Evolutionary conservation across 176 grass and related monocot species (phyloP).

Genomic region (Pontederia crassipes): DNA sequence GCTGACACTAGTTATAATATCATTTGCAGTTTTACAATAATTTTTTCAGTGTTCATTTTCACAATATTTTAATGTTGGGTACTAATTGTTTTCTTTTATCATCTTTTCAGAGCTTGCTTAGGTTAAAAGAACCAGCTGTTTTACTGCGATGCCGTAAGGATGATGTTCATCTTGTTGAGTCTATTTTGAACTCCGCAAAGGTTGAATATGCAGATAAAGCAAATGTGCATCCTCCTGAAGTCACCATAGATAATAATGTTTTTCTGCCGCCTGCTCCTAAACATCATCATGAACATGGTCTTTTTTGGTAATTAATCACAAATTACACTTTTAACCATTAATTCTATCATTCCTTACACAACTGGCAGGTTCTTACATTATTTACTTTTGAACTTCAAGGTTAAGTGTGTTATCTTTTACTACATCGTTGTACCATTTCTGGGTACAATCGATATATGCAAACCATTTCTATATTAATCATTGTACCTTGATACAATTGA

Average conservation of each 20-base stretch:
- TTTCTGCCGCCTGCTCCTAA: conserved; percentile 65
- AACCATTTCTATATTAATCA: no score
- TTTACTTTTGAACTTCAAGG: background rate
- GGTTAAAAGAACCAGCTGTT: conserved; percentile 85
- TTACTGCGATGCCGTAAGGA: conserved; percentile 73
- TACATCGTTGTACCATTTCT: no score
- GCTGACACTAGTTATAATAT: no score
- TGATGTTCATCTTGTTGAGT: conserved; percentile 58
- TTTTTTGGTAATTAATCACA: conserved; percentile 47
- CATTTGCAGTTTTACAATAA: no score
- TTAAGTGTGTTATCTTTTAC: no score
- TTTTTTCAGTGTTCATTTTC: no score
- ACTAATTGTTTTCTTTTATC: background rate
- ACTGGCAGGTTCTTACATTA: no score
- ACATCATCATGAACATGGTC: conserved; percentile 42
- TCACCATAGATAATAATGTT: conserved; percentile 57
- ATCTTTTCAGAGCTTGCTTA: conserved; percentile 60
- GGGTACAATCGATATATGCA: no score
- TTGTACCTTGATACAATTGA: no score
- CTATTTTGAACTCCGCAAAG: conserved; percentile 62
- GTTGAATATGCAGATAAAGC: conserved; percentile 71
- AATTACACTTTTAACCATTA: background rate
- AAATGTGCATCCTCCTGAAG: conserved; percentile 60
- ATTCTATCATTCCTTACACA: background rate
- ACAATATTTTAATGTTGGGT: background rate